Percentiles rank a stretch among this genome's conserved stretches.
These are phyloP conservation scores for Phellopilus nigrolimitatus DNA, from an alignment of 1,284 basidiomycete species.

Conservation along the genomic window DNA sequence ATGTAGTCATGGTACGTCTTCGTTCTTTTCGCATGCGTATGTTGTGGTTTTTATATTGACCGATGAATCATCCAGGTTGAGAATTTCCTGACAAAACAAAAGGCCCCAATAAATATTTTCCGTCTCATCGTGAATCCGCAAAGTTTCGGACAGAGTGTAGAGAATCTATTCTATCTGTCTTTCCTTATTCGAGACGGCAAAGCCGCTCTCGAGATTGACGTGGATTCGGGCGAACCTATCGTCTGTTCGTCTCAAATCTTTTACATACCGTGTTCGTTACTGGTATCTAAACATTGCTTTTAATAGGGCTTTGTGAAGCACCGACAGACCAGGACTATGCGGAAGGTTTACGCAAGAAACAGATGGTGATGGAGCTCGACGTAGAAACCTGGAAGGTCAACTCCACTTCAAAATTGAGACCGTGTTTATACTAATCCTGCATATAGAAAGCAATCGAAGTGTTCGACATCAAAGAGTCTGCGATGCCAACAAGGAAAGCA, in stretches of 20 bases:
- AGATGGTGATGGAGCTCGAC: slow-evolving; percentile 85
- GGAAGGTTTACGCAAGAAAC: slow-evolving; percentile 63
- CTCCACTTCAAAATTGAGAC: background rate
- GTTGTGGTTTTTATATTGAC: background rate
- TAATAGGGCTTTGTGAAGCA: slow-evolving; percentile 33
- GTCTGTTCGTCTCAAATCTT: slow-evolving; percentile 52
- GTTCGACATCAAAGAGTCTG: slow-evolving; percentile 67
- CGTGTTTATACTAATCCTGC: background rate
- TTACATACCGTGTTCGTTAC: background rate
- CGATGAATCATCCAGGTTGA: slow-evolving; percentile 41
- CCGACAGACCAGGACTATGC: slow-evolving; percentile 62
- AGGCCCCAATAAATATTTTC: slow-evolving; percentile 68
- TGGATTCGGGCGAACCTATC: slow-evolving; percentile 60
- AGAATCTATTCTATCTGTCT: slow-evolving; percentile 91
- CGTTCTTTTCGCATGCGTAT: background rate
- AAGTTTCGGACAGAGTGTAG: slow-evolving; percentile 87
- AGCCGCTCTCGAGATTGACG: slow-evolving; percentile 61
- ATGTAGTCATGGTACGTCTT: slow-evolving; percentile 54
- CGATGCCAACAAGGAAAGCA: slow-evolving; percentile 60
- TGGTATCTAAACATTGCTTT: background rate
- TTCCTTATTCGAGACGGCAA: slow-evolving; percentile 85
- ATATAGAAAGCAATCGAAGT: slow-evolving; percentile 74
- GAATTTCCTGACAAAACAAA: slow-evolving; percentile 43
- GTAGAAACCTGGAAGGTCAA: slow-evolving; percentile 74
- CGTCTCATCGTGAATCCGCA: slow-evolving; percentile 81